Percentiles rank a stretch among this genome's conserved stretches.
These are phyloP conservation scores for Corynespora cassiicola DNA, from an alignment of 2,329 filamentous ascomycete genomes.

Conservation along the genomic window DNA sequence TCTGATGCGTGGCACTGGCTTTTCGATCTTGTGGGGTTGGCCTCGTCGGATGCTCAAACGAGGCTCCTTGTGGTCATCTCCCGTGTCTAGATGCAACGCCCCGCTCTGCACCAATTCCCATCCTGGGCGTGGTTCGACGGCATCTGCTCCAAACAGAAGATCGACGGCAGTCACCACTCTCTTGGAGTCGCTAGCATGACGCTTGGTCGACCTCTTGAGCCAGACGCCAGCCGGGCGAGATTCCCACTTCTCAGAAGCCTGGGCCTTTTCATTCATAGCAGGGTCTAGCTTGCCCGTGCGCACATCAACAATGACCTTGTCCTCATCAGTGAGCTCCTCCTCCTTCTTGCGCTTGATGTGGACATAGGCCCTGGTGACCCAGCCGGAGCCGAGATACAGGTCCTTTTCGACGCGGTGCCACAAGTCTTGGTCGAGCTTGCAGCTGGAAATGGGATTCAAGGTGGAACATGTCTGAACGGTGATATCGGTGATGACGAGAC, in stretches of 20 bases:
- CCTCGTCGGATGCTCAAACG: constrained; percentile 83
- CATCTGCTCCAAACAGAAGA: constrained; percentile 87
- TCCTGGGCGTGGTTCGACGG: constrained; percentile 83
- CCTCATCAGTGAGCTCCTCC: constrained; percentile 75
- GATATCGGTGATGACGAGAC: constrained; percentile 85
- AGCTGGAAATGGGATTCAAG: constrained; percentile 76
- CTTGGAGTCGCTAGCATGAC: constrained; percentile 76
- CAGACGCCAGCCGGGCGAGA: constrained; percentile 77
- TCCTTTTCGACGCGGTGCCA: constrained; percentile 93
- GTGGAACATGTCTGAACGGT: constrained; percentile 78
- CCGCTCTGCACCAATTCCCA: constrained; percentile 79
- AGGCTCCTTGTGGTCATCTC: constrained; percentile 68
- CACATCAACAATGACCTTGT: constrained; percentile 82
- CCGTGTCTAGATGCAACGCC: constrained; percentile 69
- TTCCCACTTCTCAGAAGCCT: constrained; percentile 76
- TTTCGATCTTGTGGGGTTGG: constrained; percentile 66
- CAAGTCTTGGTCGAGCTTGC: constrained; percentile 71
- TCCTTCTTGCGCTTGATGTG: constrained; percentile 85
- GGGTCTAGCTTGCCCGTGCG: constrained; percentile 77
- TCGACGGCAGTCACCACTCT: constrained; percentile 81
- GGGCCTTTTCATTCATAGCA: constrained; percentile 59
- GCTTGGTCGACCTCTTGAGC: constrained; percentile 76
- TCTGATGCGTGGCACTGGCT: constrained; percentile 76
- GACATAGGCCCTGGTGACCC: constrained; percentile 79
- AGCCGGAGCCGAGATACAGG: constrained; percentile 76